Conservation (phyloP, 2,329 filamentous ascomycete genomes). For the Phyllosticta ampelicida region DNA sequence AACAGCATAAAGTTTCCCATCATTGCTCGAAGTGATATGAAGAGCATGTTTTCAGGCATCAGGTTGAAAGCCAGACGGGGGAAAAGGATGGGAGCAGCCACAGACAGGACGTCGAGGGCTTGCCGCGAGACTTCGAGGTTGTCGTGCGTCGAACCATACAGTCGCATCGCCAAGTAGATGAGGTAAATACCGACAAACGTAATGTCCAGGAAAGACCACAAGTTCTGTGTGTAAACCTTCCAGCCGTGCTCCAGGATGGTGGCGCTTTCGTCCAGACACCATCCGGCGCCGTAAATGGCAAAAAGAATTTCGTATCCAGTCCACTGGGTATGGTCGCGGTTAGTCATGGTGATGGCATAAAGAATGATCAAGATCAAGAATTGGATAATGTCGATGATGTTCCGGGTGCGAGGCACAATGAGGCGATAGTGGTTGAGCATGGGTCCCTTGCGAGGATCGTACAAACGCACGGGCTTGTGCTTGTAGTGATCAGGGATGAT, state of each 20-base stretch:
- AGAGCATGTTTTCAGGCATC: slow-evolving; percentile 74
- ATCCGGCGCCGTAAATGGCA: slow-evolving; percentile 63
- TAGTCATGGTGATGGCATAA: slow-evolving; percentile 63
- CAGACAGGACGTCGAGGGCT: slow-evolving; percentile 66
- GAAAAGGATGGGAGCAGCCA: slow-evolving; percentile 67
- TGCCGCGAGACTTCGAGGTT: slow-evolving; percentile 46
- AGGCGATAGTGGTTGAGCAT: slow-evolving; percentile 76
- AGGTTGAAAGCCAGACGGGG: slow-evolving; percentile 74
- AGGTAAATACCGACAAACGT: slow-evolving; percentile 63
- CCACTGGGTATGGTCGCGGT: slow-evolving; percentile 48
- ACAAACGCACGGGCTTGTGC: slow-evolving; percentile 68
- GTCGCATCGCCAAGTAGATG: slow-evolving; percentile 55
- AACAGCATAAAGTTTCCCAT: slow-evolving; percentile 76
- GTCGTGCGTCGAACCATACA: slow-evolving; percentile 49
- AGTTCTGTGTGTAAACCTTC: slow-evolving; percentile 76
- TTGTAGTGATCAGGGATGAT: slow-evolving; percentile 82
- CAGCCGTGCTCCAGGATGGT: slow-evolving; percentile 66
- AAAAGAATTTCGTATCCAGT: slow-evolving; percentile 55
- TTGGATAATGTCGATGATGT: slow-evolving; percentile 62
- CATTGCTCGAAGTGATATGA: slow-evolving; percentile 72
- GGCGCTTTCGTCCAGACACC: slow-evolving; percentile 67
- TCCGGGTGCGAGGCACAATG: slow-evolving; percentile 69
- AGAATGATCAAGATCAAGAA: slow-evolving; percentile 59
- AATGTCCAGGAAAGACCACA: slow-evolving; percentile 81
- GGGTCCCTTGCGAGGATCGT: slow-evolving; percentile 65